Evolutionary conservation across 768 basidiomycete species (phyloP), one percentile per base, ranked within the genome.

Genomic region (Steccherinum ochraceum): DNA sequence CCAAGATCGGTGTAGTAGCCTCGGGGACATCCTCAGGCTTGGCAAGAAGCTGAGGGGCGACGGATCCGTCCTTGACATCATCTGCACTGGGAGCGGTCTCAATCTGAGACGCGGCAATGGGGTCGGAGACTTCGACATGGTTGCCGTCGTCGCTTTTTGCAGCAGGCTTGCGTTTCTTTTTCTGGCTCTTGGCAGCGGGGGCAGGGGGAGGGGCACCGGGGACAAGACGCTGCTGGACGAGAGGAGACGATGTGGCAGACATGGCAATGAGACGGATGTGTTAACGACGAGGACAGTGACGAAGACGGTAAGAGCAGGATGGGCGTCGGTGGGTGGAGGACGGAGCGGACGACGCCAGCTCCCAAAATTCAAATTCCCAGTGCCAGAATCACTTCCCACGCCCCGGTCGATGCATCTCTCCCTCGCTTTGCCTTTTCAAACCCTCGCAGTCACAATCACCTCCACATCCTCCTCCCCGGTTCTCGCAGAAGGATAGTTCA

Each of bases 161-260:
- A 12, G 53, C 66, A 52, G 79, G 73, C 69, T 81, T 82, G 66
- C 80, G 84, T 68, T 88, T 92, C 66, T 81, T 86, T 62, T 71
- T 74, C 23, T 58, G 58, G 3, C 79, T 71, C 64, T 89, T 89
- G 30, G 84, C 75, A 3, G 70, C 53, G 0, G 81, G 69, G 3
- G 74, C 58, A 40, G 82, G 79, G 0, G 83, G 81, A 49, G 83
- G 87, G 12, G 89, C 89, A 43, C 89, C 89, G 21, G 89, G 89
- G 51, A 92, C 75, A 55, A 86, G 62, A 51, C 89, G 84, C 26
- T 69, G 66, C 30, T 35, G 30, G 30, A 35, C 30, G 27, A 67
- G 56, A 1, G 56, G 52, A 5, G 59, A 42, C 12, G 56, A 4
- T 45, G 66, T 59, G 43, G 70, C 72, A 45, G 65, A 60, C 73